Evolutionary conservation across 495 filamentous ascomycete species (phyloP).

Genomic region (Aspergillus homomorphus): DNA sequence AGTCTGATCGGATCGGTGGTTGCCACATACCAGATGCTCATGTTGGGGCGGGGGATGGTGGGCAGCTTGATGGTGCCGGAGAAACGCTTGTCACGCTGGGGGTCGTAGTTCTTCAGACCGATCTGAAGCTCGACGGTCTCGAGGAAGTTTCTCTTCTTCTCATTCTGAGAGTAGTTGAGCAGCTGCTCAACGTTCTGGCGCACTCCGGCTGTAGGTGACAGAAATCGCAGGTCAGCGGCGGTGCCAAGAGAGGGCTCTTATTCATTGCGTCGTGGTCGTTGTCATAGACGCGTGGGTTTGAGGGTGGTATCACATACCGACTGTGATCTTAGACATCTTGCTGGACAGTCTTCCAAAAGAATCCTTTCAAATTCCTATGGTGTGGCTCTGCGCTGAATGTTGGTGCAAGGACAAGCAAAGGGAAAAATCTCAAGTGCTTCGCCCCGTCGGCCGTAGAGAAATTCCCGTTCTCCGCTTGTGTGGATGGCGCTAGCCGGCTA

Average conservation of each 20-base stretch:
- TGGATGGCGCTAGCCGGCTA: conserved; percentile 35
- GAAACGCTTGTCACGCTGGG: conserved; percentile 99
- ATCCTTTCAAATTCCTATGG: conserved; percentile 56
- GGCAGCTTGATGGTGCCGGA: conserved; percentile 96
- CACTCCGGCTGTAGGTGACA: conserved; percentile 72
- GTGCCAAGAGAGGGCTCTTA: no score
- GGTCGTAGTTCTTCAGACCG: conserved; percentile 99
- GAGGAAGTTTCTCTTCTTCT: conserved; percentile 99
- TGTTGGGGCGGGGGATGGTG: conserved; percentile 83
- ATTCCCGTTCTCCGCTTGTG: conserved; percentile 49
- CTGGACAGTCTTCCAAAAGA: conserved; percentile 58
- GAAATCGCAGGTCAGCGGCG: neutral
- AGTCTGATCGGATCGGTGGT: neutral
- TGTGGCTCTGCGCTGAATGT: conserved; percentile 61
- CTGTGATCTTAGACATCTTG: conserved; percentile 84
- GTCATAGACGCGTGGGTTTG: neutral
- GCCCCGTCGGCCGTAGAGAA: conserved; percentile 20
- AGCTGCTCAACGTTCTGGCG: conserved; percentile 87
- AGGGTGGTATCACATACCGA: conserved; percentile 56
- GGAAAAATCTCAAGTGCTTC: conserved; percentile 18
- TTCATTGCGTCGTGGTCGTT: no score
- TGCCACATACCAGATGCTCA: conserved; percentile 77
- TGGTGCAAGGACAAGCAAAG: conserved; percentile 21
- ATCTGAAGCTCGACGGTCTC: conserved; percentile 91
- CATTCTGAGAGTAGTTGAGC: conserved; percentile 89